phyloP scores from a whole-genome alignment of 306 rosid genomes.

The Pyrus pyrifolia region DNA sequence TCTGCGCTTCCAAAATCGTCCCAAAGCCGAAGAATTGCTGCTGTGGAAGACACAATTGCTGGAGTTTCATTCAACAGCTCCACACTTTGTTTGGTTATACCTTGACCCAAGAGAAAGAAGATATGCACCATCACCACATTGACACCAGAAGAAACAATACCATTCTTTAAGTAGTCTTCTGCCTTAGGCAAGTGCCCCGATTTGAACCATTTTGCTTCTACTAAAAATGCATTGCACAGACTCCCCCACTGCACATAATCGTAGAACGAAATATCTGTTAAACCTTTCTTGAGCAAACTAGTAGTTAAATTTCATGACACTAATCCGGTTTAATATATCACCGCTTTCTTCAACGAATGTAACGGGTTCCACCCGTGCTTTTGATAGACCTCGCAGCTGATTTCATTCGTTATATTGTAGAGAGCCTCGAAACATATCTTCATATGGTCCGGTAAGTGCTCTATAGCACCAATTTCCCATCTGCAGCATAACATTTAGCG shows the following conservation, averaged over 20 bases:
- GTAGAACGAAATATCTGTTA: not conserved
- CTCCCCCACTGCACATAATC: slow-evolving; percentile 37
- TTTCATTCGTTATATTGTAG: slow-evolving; percentile 38
- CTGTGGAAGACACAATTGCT: slow-evolving; percentile 34
- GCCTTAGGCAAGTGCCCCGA: slow-evolving; percentile 34
- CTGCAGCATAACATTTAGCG: slow-evolving; percentile 17
- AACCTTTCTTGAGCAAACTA: not conserved
- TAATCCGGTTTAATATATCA: not conserved
- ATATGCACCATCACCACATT: slow-evolving; percentile 39
- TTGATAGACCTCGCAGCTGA: slow-evolving; percentile 35
- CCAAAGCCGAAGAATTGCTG: slow-evolving; percentile 66
- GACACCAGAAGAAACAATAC: slow-evolving; percentile 53
- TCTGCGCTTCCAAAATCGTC: slow-evolving; percentile 64
- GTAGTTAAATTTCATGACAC: not conserved
- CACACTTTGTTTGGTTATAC: slow-evolving; percentile 25
- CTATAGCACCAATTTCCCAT: slow-evolving; percentile 44
- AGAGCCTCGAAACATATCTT: slow-evolving; percentile 43
- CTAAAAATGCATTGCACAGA: slow-evolving; percentile 52
- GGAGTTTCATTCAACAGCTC: slow-evolving; percentile 28
- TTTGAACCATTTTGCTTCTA: slow-evolving; percentile 66
- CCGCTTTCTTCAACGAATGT: slow-evolving; percentile 22
- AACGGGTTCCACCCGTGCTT: slow-evolving; percentile 49
- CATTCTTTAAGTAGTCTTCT: slow-evolving; percentile 56
- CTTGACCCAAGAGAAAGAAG: slow-evolving; percentile 51
- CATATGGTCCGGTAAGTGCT: slow-evolving; percentile 47